Base-by-base conservation (phyloP, 73 alveolate genomes). In the Paramecium sexaurelia region DNA sequence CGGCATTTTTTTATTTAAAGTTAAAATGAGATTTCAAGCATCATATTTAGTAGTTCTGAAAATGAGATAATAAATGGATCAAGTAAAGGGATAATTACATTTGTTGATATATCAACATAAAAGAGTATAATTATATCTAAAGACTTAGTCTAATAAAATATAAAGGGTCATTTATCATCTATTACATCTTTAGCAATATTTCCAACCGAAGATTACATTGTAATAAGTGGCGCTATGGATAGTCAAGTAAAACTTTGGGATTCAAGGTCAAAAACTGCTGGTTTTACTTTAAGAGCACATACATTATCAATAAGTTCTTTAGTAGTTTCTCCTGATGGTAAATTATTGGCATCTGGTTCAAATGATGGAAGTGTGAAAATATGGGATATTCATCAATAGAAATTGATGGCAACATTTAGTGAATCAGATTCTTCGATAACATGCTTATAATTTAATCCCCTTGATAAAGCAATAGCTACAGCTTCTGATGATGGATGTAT, bases 261-360 rank as follows among this genome's bases (percentile, higher is more conserved):
- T 61, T 61, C 26, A 27, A 26, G 82, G 10, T 51, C 27, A 19
- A 61, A 27, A 32, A 27, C 24, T 20, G 11, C 19, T 20, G 43
- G 43, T 22, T 61, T 61, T 61, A 61, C 43, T 8, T 27, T 61
- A 27, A 61, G 24, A 61, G 82, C 45, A 17, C 57, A 69, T 39
- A 13, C 20, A n/a, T n/a, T 27, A 32, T n/a, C 85, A 68, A 17
- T 69, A 15, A 13, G 57, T 33, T 56, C 85, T 4, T 69, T 69
- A 35, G 85, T 39, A 69, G 61, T 75, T 0, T 87, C 93, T 5
- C 91, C 93, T 29, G 93, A 87, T 68, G 55, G 83, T 26, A 87
- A 69, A 41, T 36, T 87, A 55, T 55, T 87, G 13, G 93, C 93
- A 19, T 87, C 93, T 36, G 93, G 93, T 35, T 73, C 89, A 26